Base-by-base conservation (phyloP, 1,284 basidiomycete species). In the Cerrena zonata region DNA sequence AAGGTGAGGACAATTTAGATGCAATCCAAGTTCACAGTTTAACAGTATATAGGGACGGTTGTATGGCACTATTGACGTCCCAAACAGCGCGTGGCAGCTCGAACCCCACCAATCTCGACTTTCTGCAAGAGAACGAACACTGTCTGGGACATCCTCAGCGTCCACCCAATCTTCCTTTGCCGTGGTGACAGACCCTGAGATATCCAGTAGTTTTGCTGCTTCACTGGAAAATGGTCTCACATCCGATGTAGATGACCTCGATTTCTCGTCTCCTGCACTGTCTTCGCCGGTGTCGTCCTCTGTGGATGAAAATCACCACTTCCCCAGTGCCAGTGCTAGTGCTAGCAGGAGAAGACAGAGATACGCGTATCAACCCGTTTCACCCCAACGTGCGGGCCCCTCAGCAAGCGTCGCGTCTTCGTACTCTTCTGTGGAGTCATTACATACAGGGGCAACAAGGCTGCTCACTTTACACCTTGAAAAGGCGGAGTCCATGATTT, bases 101-200 rank as follows among this genome's bases (percentile, higher is more conserved):
- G 87, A 89, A 62, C 79, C 82, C n/a, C 65, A 70, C 15, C 71
- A 75, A 24, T 71, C 58, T 0, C 50, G 72, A 12, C 70, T 74
- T 42, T 76, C 78, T 0, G 69, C 73, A 13, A 72, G 87, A 58
- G 83, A 84, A 53, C 80, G 86, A 21, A 88, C 86, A 0, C 80
- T 79, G 2, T 89, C 87, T 18, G 82, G 83, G 2, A 73, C 81
- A 4, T 89, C 86, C 2, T 85, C 85, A 3, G 34, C 46, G 4
- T 89, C 86, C 5, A 84, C 83, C 0, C 84, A 80, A 37, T 89
- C 87, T 7, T 89, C 86, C 0, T 89, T 82, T 57, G 86, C 87
- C 2, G 74, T 87, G 49, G 72, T 90, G 2, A 88, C 87, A 11
- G 87, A 89, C 55, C 80, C 79, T 1, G 86, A 89, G 56, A 83